phyloP scores from a whole-genome alignment of 768 basidiomycete species.

The Kondoa malvinella region DNA sequence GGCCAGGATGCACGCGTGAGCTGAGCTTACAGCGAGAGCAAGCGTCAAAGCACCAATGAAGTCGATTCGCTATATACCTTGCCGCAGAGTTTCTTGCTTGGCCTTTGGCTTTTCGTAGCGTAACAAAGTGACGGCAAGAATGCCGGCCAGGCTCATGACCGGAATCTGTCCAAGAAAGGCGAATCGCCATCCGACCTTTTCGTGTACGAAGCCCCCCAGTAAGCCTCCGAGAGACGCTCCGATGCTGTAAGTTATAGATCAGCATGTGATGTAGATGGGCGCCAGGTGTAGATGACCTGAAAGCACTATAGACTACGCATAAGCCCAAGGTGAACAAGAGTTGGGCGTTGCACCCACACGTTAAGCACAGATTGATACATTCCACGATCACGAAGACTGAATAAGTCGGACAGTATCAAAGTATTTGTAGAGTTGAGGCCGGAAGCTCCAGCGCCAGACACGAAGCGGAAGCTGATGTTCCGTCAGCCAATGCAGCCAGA shows the following conservation, averaged over 20 bases:
- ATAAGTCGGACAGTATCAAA: neutral
- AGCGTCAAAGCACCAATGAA: neutral
- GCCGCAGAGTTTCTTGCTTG: neutral
- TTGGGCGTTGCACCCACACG: no score
- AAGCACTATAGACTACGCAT: no score
- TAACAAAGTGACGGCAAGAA: neutral
- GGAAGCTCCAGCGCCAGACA: neutral
- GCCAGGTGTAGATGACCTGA: no score
- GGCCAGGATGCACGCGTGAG: neutral
- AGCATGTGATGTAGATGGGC: no score
- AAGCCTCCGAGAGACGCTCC: neutral
- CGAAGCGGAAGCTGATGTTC: neutral
- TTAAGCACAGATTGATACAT: neutral
- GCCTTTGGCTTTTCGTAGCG: neutral
- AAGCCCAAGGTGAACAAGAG: no score
- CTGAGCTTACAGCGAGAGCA: neutral
- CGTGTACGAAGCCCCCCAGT: neutral
- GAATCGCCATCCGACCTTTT: neutral
- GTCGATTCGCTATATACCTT: neutral
- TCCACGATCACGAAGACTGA: neutral
- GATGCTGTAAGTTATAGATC: neutral
- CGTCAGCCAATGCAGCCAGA: neutral
- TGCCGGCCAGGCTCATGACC: neutral
- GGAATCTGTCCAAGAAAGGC: neutral
- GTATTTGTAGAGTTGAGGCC: neutral